Evolutionary conservation across 148 eudicot genomes (phyloP).

Genomic region (Vaccinium darrowii): DNA sequence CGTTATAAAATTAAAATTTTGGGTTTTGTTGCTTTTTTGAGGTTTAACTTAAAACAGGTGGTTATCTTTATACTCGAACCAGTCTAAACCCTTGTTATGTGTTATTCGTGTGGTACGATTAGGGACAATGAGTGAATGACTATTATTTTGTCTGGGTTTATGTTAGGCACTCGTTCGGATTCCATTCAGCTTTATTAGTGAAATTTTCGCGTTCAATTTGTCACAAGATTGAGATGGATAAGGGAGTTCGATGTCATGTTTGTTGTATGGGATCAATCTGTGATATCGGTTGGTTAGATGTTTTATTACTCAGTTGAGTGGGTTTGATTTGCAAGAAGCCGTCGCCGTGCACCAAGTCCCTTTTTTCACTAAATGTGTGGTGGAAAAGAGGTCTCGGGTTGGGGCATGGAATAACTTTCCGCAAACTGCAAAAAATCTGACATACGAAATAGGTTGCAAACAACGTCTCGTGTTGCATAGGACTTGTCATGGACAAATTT

Average conservation of each 20-base stretch:
- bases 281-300: not conserved
- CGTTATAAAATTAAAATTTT: not conserved
- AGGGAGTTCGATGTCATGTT: not conserved
- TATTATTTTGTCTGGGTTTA: not conserved
- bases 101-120: not conserved
- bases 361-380: too few species aligned
- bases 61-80: not conserved
- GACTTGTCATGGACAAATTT: not conserved
- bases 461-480: not conserved
- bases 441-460: not conserved
- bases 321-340: not conserved
- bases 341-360: too few species aligned
- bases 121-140: not conserved
- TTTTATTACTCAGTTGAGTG: not conserved
- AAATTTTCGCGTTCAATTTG: not conserved
- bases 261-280: not conserved
- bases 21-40: not conserved
- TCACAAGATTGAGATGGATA: not conserved
- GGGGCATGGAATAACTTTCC: too few species aligned
- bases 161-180: not conserved
- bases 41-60: not conserved
- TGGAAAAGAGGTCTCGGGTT: too few species aligned
- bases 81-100: not conserved
- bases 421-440: too few species aligned
- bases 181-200: not conserved